phyloP scores from a whole-genome alignment of 129 eudicot genomes.

The Glebionis coronaria region DNA sequence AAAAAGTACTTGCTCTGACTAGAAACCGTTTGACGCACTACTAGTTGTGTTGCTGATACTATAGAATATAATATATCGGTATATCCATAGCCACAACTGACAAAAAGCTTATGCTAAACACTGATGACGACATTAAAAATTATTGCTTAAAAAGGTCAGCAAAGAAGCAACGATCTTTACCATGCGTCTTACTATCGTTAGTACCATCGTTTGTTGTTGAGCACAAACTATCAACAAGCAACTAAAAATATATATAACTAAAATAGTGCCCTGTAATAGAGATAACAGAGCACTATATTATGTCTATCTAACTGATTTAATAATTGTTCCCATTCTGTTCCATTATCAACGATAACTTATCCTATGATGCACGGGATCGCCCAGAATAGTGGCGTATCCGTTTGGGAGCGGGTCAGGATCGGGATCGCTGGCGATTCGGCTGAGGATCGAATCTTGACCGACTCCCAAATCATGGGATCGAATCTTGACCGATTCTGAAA shows the following conservation, averaged over 20 bases:
- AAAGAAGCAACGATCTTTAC: constrained; percentile 34
- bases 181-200: constrained; percentile 59
- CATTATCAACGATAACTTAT: not conserved
- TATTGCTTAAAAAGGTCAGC: not conserved
- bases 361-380: too few relatives aligned
- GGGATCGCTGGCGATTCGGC: too few relatives aligned
- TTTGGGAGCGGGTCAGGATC: too few relatives aligned
- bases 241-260: not conserved
- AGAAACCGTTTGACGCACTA: too few relatives aligned
- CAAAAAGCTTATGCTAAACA: constrained; percentile 8
- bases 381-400: too few relatives aligned
- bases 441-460: too few relatives aligned
- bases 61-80: not conserved
- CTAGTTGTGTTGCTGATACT: not conserved
- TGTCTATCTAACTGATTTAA: not conserved
- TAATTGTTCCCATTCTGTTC: not conserved
- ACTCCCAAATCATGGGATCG: too few relatives aligned
- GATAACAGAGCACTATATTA: not conserved
- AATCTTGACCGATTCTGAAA: too few relatives aligned
- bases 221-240: not conserved
- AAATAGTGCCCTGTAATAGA: not conserved
- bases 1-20: too few relatives aligned
- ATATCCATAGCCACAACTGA: not conserved
- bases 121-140: not conserved
- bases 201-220: not conserved